Conservation (phyloP, 2,329 filamentous ascomycete genomes). For the Hypoxylon sp. region DNA sequence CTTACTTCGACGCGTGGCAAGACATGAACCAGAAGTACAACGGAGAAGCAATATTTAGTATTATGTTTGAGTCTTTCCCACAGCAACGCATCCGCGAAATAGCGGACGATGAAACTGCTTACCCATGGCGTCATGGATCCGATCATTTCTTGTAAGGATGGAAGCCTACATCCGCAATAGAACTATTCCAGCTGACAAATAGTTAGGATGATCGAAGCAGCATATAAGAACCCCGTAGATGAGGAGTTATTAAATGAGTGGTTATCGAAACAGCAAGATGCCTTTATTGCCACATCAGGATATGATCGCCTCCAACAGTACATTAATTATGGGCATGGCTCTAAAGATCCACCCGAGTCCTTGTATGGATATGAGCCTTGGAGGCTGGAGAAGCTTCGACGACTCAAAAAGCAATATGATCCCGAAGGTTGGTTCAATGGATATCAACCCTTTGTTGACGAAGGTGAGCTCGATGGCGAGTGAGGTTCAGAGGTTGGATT, state of each 20-base stretch:
- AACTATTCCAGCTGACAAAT: too few relatives aligned
- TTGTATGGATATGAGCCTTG: not conserved
- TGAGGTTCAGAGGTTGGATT: too few relatives aligned
- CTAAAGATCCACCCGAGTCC: not conserved
- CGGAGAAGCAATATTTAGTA: not conserved
- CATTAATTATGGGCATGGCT: not conserved
- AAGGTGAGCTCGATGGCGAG: too few relatives aligned
- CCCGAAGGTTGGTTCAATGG: not conserved
- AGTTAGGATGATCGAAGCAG: too few relatives aligned
- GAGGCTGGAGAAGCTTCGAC: not conserved
- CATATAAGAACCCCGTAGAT: too few relatives aligned
- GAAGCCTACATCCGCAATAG: too few relatives aligned
- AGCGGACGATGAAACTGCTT: not conserved
- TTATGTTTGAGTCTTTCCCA: not conserved
- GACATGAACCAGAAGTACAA: not conserved
- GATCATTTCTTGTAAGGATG: too few relatives aligned
- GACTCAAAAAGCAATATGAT: not conserved
- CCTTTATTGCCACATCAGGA: not conserved
- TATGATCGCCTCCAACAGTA: not conserved
- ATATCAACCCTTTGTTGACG: not conserved
- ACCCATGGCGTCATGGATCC: not conserved
- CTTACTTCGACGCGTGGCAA: not conserved
- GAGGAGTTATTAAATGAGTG: too few relatives aligned
- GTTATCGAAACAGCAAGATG: not conserved
- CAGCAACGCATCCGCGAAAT: not conserved